Conservation (phyloP, 352 stramenopile species). For the Albugo laibachii region DNA sequence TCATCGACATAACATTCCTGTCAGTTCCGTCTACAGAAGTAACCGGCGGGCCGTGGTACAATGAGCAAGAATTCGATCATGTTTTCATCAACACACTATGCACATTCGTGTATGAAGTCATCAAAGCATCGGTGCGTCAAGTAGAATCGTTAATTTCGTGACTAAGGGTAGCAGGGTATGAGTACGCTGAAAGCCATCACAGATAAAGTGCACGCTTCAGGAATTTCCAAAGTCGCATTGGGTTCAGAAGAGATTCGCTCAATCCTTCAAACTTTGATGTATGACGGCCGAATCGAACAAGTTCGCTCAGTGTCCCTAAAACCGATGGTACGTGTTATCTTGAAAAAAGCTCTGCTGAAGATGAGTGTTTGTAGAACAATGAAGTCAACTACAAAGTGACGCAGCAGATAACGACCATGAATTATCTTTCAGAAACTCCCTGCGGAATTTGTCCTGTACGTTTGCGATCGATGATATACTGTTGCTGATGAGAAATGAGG, state of each 20-base stretch:
- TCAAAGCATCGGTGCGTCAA: conserved; percentile 39
- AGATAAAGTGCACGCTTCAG: conserved; percentile 78
- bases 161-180: conserved; percentile 20
- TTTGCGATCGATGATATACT: background rate
- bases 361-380: conserved; percentile 18
- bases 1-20: conserved; percentile 10
- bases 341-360: background rate
- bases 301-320: conserved; percentile 61
- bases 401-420: conserved; percentile 69
- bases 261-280: conserved; percentile 86
- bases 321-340: conserved; percentile 25
- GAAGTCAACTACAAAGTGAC: conserved; percentile 80
- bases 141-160: background rate
- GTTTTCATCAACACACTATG: conserved; percentile 96
- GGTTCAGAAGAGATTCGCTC: conserved; percentile 78
- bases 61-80: conserved; percentile 97
- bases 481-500: background rate
- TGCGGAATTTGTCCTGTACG: conserved; percentile 76
- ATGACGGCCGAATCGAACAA: conserved; percentile 82
- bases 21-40: conserved; percentile 92
- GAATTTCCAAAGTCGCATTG: conserved; percentile 81
- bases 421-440: conserved; percentile 76
- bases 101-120: conserved; percentile 86
- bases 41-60: conserved; percentile 98
- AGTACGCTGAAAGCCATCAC: conserved; percentile 77